Evolutionary conservation across 805 yeast species (phyloP), one percentile per base, ranked within the genome.

Genomic region (Candida sakaeoensis): DNA sequence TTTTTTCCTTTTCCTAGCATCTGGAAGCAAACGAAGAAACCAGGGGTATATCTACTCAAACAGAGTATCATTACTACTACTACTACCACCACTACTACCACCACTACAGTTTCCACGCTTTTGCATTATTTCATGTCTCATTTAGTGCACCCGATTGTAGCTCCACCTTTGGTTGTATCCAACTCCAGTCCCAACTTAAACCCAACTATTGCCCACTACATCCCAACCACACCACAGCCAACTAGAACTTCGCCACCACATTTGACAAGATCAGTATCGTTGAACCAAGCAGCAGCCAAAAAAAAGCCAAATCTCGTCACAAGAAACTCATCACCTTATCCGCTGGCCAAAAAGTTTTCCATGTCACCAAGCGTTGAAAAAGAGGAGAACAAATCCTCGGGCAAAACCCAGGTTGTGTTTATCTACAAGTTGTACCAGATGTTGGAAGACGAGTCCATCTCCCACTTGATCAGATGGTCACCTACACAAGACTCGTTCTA

Each of bases 391-490:
- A 24, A 18, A 8, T 26, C 40, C 27, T 25, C 47, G 8, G 58
- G 60, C 12, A 66, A 66, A 41, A 61, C 70, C 18, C 72, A 66
- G 52, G 66, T 64, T 34, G 74, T 54, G 39, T 91, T 91, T 64
- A 85, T 90, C 44, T 96, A 90, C 62, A 91, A 91, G 57, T 74
- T 91, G 18, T 90, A 86, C 68, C 80, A 83, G 47, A 91, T 91
- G 95, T 73, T 91, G 36, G 95, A 90, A 51, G 96, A 91, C 55
- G 67, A 68, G 2, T 61, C 75, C 21, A 65, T 91, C 24, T 65
- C 75, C 41, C 93, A 84, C 54, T 70, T 91, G 27, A 91, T 91
- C 17, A 82, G 91, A 80, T 91, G 98, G 97, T 63, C 87, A 1
- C 70, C 77, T 8, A 53, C 79, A 8, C 76, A 77, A 44, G 85